Base-by-base conservation (phyloP, 2,329 filamentous ascomycete genomes). In the Sporothrix humicola region DNA sequence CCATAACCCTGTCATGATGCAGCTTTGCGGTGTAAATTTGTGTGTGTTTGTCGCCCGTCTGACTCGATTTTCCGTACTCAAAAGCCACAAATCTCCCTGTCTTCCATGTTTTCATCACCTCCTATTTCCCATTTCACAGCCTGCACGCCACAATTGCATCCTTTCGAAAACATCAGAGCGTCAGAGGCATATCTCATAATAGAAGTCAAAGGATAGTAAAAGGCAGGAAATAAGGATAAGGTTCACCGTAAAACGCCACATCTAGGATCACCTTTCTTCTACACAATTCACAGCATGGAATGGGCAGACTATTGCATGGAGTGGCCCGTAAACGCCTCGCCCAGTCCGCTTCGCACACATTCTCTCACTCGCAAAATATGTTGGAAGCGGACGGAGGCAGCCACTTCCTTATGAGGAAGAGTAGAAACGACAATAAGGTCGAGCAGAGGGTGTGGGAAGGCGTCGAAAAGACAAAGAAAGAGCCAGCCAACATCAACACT, bases 21-120 rank as follows among this genome's bases (percentile, higher is more conserved):
- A 54, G 23, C 48, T 15, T 37, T 5, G 7, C 31, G 7, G 4
- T 37, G 31, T 37, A 52, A 52, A 17, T 52, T 7, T 52, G 50
- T 12, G 15, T 17, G 2, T 17, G 48, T 50, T 17, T 6, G 48
- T 23, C 20, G 9, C 9, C 54, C 20, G 54, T 26, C 54, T 56
- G 54, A 56, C 54, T 56, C 54, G 20, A 56, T 7, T 56, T 12
- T 10, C 54, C 54, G 54, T 7, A 10, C 26, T 23, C 20, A 20
- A 56, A 56, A 56, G 54, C 54, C 54, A 56, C 54, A 56, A 56
- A 56, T 56, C 54, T 56, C 54, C 54, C 54, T 12, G 15, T 58
- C 12, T 17, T 58, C 20, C 54, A 26, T 26, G 23, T 26, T 26
- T 4, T 15, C 54, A 58, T 59, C 56, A 31, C 26, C 2, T 59